Conservation (phyloP, 2,329 filamentous ascomycete species). For the Fusarium sp. region DNA sequence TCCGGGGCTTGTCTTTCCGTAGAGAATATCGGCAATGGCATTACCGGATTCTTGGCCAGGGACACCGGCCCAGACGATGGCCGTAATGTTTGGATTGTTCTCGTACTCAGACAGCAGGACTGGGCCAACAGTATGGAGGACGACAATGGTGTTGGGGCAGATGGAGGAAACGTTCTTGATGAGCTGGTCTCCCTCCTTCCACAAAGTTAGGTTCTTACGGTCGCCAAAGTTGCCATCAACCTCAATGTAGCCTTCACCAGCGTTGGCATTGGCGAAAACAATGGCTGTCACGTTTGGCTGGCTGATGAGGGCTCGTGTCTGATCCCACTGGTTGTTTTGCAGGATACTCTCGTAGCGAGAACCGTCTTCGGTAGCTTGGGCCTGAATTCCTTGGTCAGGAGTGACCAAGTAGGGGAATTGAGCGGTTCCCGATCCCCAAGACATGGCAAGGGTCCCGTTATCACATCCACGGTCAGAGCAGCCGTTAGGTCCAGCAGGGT, state of each 20-base stretch:
- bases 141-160: constrained; percentile 91
- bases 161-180: constrained; percentile 82
- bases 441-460: constrained; percentile 76
- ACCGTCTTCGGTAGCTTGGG: constrained; percentile 71
- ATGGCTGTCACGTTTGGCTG: constrained; percentile 78
- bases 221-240: constrained; percentile 89
- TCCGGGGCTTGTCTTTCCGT: constrained; percentile 82
- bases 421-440: constrained; percentile 82
- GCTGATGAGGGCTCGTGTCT: constrained; percentile 71
- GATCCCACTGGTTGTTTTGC: constrained; percentile 71
- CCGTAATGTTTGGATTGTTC: constrained; percentile 82
- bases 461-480: constrained; percentile 77
- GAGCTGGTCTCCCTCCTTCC: constrained; percentile 83
- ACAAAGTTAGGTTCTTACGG: constrained; percentile 91
- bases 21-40: constrained; percentile 84
- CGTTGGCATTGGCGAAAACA: constrained; percentile 90
- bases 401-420: constrained; percentile 83
- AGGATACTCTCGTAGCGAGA: constrained; percentile 75
- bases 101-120: constrained; percentile 83
- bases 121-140: constrained; percentile 87
- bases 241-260: constrained; percentile 87
- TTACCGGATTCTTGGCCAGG: constrained; percentile 89
- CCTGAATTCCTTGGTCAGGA: constrained; percentile 77
- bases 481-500: constrained; percentile 80
- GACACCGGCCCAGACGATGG: constrained; percentile 84